Conservation (phyloP, 2,329 filamentous ascomycete genomes). For the Beauveria pseudobassiana region DNA sequence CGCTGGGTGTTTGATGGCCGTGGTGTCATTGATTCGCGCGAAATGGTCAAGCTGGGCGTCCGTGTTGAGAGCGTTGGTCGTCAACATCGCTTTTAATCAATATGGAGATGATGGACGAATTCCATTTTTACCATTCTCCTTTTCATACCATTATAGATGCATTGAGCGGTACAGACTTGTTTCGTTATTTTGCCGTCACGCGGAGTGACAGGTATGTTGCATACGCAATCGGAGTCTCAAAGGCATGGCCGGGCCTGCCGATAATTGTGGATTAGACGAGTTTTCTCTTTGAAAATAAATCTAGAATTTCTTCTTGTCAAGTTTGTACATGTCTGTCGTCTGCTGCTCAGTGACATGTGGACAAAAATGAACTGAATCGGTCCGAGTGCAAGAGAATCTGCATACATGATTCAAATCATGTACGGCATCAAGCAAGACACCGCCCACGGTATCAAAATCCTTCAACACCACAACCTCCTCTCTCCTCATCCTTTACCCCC, state of each 20-base stretch:
- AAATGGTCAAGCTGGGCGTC: slow-evolving; percentile 43
- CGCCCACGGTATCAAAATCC: slow-evolving; percentile 11
- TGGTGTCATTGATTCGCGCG: slow-evolving; percentile 41
- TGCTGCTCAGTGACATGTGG: not conserved
- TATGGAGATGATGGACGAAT: not conserved
- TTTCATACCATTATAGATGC: not conserved
- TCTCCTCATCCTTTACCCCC: not conserved
- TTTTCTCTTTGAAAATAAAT: not conserved
- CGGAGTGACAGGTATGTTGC: not conserved
- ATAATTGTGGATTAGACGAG: not conserved
- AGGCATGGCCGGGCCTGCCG: not conserved
- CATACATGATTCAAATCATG: too few relatives aligned
- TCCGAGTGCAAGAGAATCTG: too few relatives aligned
- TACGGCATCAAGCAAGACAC: not conserved
- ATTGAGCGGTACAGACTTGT: not conserved
- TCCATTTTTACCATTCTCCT: not conserved
- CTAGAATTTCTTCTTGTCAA: not conserved
- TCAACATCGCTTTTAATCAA: slow-evolving; percentile 33
- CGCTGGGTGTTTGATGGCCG: slow-evolving; percentile 52
- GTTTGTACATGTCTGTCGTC: not conserved
- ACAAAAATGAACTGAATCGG: not conserved
- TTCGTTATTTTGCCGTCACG: not conserved
- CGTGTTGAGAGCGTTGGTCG: slow-evolving; percentile 46
- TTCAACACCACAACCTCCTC: not conserved
- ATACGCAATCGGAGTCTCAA: not conserved